Evolutionary conservation across 495 filamentous ascomycete species (phyloP).

Genomic region (Extremus antarcticus): DNA sequence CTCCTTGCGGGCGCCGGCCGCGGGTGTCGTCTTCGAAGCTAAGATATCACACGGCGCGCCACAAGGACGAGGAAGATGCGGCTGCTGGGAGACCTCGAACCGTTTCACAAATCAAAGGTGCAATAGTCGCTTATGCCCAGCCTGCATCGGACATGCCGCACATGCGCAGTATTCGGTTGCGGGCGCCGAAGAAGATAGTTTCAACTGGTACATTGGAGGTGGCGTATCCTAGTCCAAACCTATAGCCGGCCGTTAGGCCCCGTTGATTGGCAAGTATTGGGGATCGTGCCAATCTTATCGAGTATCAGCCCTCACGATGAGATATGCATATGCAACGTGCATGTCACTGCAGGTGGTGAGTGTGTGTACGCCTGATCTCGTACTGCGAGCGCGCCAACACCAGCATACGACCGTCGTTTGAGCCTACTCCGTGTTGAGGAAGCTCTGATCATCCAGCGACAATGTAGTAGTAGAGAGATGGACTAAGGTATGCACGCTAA

Average conservation of each 20-base stretch:
- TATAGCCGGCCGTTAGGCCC: not conserved
- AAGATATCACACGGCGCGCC: not conserved
- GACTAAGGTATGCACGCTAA: not conserved
- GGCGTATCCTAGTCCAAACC: not conserved
- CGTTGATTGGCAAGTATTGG: not conserved
- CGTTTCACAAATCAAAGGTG: not conserved
- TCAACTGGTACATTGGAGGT: not conserved
- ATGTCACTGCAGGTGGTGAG: not conserved
- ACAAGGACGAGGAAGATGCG: not conserved
- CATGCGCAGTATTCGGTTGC: not conserved
- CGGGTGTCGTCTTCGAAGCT: not conserved
- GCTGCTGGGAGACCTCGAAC: not conserved
- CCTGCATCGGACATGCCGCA: not conserved
- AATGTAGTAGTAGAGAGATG: too few species aligned
- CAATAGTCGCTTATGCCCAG: not conserved
- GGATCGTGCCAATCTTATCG: not conserved
- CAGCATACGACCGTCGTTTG: not conserved
- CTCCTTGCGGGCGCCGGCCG: slow-evolving; percentile 2
- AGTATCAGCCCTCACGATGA: too few species aligned
- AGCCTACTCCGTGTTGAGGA: not conserved
- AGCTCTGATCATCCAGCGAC: not conserved
- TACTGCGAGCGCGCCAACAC: too few species aligned
- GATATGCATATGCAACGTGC: too few species aligned
- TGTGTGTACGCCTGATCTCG: not conserved
- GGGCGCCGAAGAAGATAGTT: not conserved